These are phyloP conservation scores for Verticillium isaacii DNA, from an alignment of 2,329 filamentous ascomycete genomes.

Conservation along the genomic window DNA sequence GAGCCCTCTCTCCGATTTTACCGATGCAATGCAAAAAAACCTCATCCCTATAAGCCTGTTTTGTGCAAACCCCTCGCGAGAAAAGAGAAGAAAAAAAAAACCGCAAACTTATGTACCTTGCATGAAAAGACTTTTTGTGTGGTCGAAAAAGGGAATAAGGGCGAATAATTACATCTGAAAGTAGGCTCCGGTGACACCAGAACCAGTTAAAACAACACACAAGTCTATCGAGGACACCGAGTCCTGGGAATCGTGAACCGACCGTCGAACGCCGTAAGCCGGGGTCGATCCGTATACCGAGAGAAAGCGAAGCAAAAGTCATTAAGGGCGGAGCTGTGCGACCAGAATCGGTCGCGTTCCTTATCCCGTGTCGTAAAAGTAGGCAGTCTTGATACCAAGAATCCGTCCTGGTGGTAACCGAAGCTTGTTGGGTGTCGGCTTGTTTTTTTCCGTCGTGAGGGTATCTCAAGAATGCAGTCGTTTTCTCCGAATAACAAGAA, in stretches of 20 bases:
- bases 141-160: constrained; percentile 4
- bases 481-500: constrained; percentile 11
- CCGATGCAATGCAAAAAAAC: neutral
- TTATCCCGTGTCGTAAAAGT: constrained; percentile 11
- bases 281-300: constrained; percentile 16
- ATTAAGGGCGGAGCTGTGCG: constrained; percentile 8
- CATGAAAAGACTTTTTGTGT: neutral
- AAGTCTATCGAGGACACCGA: constrained; percentile 13
- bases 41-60: neutral
- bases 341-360: neutral
- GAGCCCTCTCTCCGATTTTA: neutral
- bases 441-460: constrained; percentile 15
- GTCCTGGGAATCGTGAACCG: constrained; percentile 6
- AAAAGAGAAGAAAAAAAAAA: constrained; percentile 2
- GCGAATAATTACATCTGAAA: constrained; percentile 3
- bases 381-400: neutral
- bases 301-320: constrained; percentile 16
- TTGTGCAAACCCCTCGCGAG: neutral
- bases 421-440: neutral
- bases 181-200: neutral
- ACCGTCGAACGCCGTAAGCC: constrained; percentile 12
- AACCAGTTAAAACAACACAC: constrained; percentile 4
- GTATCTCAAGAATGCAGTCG: constrained; percentile 17
- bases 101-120: neutral
- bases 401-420: neutral